phyloP scores from a whole-genome alignment of 2,329 filamentous ascomycete species.

The Thermothelomyces thermophilus region DNA sequence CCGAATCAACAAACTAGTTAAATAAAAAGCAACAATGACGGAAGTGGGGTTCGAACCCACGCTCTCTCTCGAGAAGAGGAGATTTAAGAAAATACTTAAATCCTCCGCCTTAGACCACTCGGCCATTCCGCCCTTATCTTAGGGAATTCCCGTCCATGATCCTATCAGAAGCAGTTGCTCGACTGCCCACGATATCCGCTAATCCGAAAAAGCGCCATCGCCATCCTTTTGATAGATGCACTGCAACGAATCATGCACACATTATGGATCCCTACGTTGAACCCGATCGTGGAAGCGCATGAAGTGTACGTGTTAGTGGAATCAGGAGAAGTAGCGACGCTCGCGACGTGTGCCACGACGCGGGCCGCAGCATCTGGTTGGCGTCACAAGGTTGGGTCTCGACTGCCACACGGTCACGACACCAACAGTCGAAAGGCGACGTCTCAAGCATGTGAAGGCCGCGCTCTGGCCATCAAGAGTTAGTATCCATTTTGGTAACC shows the following conservation, averaged over 20 bases:
- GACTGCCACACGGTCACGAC: background rate
- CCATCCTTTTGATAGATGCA: too few species aligned
- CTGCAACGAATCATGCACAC: too few species aligned
- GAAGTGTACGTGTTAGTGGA: too few species aligned
- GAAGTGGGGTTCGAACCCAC: slow-evolving; percentile 23
- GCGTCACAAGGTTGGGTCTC: background rate
- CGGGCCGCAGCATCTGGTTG: background rate
- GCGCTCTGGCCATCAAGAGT: background rate
- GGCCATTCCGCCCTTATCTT: slow-evolving; percentile 18
- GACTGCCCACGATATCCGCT: too few species aligned
- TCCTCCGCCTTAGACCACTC: slow-evolving; percentile 23
- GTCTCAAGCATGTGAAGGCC: slow-evolving; percentile 13
- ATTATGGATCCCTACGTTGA: too few species aligned
- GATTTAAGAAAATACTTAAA: slow-evolving; percentile 20
- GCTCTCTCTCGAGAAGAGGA: slow-evolving; percentile 22
- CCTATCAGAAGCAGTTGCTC: slow-evolving; percentile 8
- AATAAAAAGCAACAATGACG: slow-evolving; percentile 17
- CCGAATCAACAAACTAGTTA: too few species aligned
- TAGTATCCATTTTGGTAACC: too few species aligned
- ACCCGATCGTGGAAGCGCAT: too few species aligned
- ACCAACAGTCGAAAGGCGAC: background rate
- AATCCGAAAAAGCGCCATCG: too few species aligned
- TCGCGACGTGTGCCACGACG: too few species aligned
- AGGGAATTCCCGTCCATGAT: background rate
- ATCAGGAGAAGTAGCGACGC: too few species aligned